Conservation (phyloP, 768 basidiomycete genomes). For the Pulveroboletus frians region DNA sequence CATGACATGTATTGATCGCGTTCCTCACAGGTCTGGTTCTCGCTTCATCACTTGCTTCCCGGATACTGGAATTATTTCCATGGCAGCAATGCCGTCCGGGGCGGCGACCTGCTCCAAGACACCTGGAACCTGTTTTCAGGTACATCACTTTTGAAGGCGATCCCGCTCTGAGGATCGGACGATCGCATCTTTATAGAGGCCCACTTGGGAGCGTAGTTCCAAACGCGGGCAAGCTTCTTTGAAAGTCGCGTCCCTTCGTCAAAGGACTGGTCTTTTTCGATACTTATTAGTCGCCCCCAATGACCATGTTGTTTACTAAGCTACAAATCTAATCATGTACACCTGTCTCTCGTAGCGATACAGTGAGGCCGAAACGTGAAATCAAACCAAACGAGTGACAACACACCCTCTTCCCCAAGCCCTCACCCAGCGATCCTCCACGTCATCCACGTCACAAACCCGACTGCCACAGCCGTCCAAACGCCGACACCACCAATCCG, state of each 20-base stretch:
- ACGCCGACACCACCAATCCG: conserved; percentile 9
- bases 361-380: neutral
- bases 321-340: conserved; percentile 8
- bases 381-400: no score
- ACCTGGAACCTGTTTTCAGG: conserved; percentile 20
- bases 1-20: neutral
- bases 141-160: neutral
- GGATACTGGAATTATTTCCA: conserved; percentile 35
- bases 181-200: no score
- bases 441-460: conserved; percentile 16
- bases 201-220: no score
- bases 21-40: conserved; percentile 30
- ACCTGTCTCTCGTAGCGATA: conserved; percentile 1
- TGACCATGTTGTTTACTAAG: neutral
- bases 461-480: conserved; percentile 15
- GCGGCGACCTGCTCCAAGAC: conserved; percentile 17
- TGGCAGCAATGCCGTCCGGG: conserved; percentile 6
- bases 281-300: no score
- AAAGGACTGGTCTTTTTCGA: neutral
- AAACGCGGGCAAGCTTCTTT: no score
- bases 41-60: conserved; percentile 31
- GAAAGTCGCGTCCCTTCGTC: no score
- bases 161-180: no score
- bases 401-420: neutral
- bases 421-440: conserved; percentile 14